These are phyloP conservation scores for Penicilliopsis zonata DNA, from an alignment of 495 filamentous ascomycete species.

Conservation along the genomic window DNA sequence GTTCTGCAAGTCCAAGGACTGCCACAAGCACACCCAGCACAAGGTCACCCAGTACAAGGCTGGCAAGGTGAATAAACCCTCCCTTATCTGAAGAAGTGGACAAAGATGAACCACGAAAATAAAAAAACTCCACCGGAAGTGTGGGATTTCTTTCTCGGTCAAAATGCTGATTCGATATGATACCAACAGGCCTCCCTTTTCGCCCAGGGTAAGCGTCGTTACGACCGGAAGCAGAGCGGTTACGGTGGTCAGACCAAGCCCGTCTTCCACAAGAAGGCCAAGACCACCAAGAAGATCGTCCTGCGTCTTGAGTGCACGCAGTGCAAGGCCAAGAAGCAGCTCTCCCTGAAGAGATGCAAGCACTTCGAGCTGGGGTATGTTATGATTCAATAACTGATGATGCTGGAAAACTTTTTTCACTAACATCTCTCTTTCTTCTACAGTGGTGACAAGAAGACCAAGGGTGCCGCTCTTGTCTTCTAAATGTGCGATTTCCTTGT, in stretches of 20 bases:
- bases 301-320: constrained; percentile 88
- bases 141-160: no score
- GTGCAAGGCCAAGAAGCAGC: constrained; percentile 98
- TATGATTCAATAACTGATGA: constrained; percentile 1
- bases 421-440: constrained; percentile 17
- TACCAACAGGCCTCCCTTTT: constrained; percentile 66
- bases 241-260: constrained; percentile 99
- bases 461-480: constrained; percentile 99
- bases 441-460: constrained; percentile 99
- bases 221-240: constrained; percentile 98
- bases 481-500: constrained; percentile 49
- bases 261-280: constrained; percentile 99
- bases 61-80: constrained; percentile 53
- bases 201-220: constrained; percentile 99
- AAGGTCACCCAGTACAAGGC: constrained; percentile 97
- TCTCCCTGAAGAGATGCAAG: constrained; percentile 98
- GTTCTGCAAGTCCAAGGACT: constrained; percentile 91
- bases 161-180: constrained; percentile 17
- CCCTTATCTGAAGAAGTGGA: constrained; percentile 4
- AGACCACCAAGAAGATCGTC: constrained; percentile 99
- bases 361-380: constrained; percentile 98
- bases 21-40: constrained; percentile 90
- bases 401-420: constrained; percentile 4
- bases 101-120: no score
- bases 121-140: no score